Evolutionary conservation across 2,329 filamentous ascomycete genomes (phyloP), one percentile per base, ranked within the genome.

Genomic region (Ophiocordyceps camponoti-rufipedis): DNA sequence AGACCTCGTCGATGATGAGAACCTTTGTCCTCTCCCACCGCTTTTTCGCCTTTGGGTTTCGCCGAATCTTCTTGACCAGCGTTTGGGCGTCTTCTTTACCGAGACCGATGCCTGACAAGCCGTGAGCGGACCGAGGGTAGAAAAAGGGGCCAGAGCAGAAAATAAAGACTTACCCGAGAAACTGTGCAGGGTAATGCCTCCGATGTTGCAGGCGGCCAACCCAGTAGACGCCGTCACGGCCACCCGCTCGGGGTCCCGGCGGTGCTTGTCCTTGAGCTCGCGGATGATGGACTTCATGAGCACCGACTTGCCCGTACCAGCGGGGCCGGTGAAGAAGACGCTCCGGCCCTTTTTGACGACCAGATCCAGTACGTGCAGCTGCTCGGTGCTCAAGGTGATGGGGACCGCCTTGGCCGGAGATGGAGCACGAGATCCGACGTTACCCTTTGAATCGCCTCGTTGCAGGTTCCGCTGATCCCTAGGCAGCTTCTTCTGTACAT

Each of bases 271-370:
- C 48, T 82, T 83, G 44, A 98, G 59, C 4, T 83, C 78, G 5
- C 74, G 67, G 53, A 98, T 96, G 49, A 96, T 94, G 51, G 93
- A 80, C 51, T 88, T 77, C 73, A 98, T 86, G 47, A 98, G 65
- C 4, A 98, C 89, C 1, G 91, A 98, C 68, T 98, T 98, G 61
- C 91, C 91, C 5, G 91, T 95, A 70, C 82, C 87, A 47, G 91
- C 91, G 48, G 91, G 94, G 54, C 91, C 91, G 1, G 91, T 98
- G 61, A 98, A 98, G 67, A 98, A 98, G 2, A 95, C 88, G 54
- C 89, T 96, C 60, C 87, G 82, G 48, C 75, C 75, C 50, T 84
- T 68, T 19, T 91, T 75, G 8, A 86, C 74, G 10, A 98, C 89
- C 18, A 95, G 68, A 42, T 86, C 78, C 47, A 93, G 68, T 11